Evolutionary conservation across 352 stramenopile genomes (phyloP), one percentile per base, ranked within the genome.

Genomic region (Plasmopara halstedii): DNA sequence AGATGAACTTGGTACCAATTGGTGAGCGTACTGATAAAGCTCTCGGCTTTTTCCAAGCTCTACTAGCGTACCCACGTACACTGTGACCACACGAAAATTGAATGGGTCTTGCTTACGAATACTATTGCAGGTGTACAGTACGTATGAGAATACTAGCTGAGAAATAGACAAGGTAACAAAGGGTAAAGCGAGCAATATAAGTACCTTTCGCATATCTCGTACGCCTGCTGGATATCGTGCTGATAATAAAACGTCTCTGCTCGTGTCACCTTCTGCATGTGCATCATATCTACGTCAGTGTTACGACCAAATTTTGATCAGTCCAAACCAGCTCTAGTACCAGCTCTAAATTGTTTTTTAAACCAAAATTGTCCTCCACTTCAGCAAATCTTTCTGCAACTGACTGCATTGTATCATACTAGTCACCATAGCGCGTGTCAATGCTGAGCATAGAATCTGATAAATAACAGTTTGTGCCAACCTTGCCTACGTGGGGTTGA

Each of bases 1-100:
- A 17, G 26, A 46, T 18, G 1, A 29, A 32, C 15, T 26, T 13
- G 20, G 10, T 62, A 89, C 94, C 63, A 98, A 75, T 60, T 97
- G 77, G 60, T 99, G 95, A 1, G 94, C 95, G 29, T 97, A 90
- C 44, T 97, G 85, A 46, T 97, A 99, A 20, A 99, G 65, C 27
- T 97, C 77, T 25, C 87, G 84, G 56, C 98, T 98, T 39, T 94
- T 90, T 26, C 80, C 74, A 1, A 98, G 73, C 41, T 96, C 87
- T 2, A 97, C 78, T 2, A 98, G 54, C 0, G 88, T 96, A 6
- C 88, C 83, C 6, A 98, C 83, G 29, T 83, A 91, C 2, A 95
- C 73, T 4, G 83, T 64, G 32, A 92, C 75, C 23, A 90, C 68
- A 21, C 82, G 75, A 27, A 73, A 80, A 57, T 93, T 88, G 55